Base-by-base conservation (phyloP, 345 rosid species). In the Pugionium dolabratum region DNA sequence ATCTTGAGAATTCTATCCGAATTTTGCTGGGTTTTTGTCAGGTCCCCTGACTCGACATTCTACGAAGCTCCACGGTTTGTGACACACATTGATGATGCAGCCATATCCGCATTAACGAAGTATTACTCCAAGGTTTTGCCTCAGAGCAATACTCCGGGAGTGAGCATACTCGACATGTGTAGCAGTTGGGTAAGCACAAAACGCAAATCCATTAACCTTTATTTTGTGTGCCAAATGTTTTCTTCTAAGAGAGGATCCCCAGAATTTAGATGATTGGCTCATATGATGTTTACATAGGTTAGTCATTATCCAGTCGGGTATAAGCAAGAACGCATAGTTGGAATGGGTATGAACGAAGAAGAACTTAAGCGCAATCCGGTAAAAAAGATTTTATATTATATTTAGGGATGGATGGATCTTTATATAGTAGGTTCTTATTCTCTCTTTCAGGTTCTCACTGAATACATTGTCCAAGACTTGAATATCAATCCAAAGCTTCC, bases 301-400 rank as follows among this genome's bases (percentile, higher is more conserved):
- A 88, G 98, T 78, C 96, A 90, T 79, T 90, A 80, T 67, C 98
- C 98, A 30, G 64, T 71, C n/a, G 96, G 98, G 58, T 88, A 88
- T 83, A 88, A 76, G 80, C 96, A 93, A 80, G 86, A 84, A 57
- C 78, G 82, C 27, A 69, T 86, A 61, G 90, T 80, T 31, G 98
- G 96, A 48, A 78, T 85, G 82, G 97, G 97, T 59, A 79, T 86
- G 94, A 90, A 90, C 44, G 91, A 85, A 79, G 87, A 86, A 52
- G 97, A 90, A 70, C 97, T 88, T 63, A 86, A 85, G 76, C 75
- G 75, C 33, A 93, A 93, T 74, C 80, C 81, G 27, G 98, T 87
- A 64, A 75, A 83, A 43, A 47, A 47, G 30, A 59, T 37, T 36
- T 46, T 29, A 0, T 53, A 2, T n/a, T 6, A 10, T 49, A 40